Evolutionary conservation across 805 yeast genomes (phyloP).

Genomic region (Cyberlindnera lachancei): DNA sequence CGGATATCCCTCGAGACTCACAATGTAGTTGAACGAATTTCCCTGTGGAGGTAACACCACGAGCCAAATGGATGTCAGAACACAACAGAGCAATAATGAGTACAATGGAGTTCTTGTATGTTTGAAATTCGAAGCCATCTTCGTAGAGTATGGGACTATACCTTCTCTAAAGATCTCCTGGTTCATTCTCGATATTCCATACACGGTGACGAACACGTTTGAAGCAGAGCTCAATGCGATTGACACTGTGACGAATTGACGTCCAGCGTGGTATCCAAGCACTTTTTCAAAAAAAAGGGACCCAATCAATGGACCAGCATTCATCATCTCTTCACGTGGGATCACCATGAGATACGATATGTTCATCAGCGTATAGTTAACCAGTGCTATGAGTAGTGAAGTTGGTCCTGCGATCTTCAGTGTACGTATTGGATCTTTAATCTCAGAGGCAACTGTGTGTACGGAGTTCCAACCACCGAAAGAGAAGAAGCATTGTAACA

Average conservation of each 20-base stretch:
- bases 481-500: conserved; percentile 51
- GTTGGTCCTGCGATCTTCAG: conserved; percentile 55
- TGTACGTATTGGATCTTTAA: conserved; percentile 50
- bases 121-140: conserved; percentile 50
- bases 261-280: conserved; percentile 45
- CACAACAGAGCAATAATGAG: conserved; percentile 31
- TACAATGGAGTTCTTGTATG: conserved; percentile 46
- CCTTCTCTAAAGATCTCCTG: conserved; percentile 65
- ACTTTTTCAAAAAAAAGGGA: conserved; percentile 49
- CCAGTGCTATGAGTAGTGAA: conserved; percentile 38
- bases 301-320: conserved; percentile 53
- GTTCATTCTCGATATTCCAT: conserved; percentile 51
- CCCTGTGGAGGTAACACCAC: conserved; percentile 28
- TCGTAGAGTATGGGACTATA: conserved; percentile 42
- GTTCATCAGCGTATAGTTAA: conserved; percentile 46
- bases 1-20: conserved; percentile 40
- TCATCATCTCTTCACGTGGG: conserved; percentile 43
- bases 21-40: conserved; percentile 32
- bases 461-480: conserved; percentile 59
- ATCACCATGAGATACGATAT: conserved; percentile 49
- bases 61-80: conserved; percentile 27
- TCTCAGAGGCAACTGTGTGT: conserved; percentile 54
- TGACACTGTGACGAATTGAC: conserved; percentile 45
- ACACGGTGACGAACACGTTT: conserved; percentile 53
- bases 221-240: conserved; percentile 59